These are phyloP conservation scores for Ocimum tenuiflorum DNA, from an alignment of 257 asterid species.

Conservation along the genomic window DNA sequence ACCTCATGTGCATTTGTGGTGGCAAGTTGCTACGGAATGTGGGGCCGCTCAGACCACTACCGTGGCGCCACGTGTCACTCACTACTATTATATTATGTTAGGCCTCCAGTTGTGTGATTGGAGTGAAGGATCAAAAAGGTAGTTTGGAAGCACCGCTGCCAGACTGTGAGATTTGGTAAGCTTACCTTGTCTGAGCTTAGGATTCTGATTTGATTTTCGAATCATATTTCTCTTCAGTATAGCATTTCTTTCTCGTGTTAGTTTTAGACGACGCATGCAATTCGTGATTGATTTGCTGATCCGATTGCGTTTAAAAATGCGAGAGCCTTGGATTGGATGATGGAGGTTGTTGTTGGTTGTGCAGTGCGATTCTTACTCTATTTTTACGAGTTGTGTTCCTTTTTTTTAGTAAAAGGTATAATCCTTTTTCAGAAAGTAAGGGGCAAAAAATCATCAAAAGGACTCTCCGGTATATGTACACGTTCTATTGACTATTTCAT, in stretches of 20 bases:
- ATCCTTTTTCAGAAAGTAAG: too few relatives aligned
- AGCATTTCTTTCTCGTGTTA: not conserved
- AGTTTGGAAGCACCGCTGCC: too few relatives aligned
- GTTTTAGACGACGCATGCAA: not conserved
- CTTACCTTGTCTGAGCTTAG: not conserved
- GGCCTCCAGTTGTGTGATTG: not conserved
- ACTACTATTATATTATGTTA: not conserved
- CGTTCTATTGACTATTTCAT: too few relatives aligned
- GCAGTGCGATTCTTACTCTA: too few relatives aligned
- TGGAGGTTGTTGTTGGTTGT: too few relatives aligned
- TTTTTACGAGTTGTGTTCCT: too few relatives aligned
- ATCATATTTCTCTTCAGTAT: not conserved
- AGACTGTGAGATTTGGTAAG: conserved; percentile 14
- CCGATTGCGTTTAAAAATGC: not conserved
- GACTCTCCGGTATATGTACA: too few relatives aligned
- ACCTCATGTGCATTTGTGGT: not conserved
- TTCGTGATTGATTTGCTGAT: not conserved
- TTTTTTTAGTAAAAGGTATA: too few relatives aligned
- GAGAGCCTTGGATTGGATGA: not conserved
- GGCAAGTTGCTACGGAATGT: not conserved
- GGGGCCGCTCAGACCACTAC: conserved; percentile 6
- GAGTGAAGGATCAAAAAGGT: not conserved
- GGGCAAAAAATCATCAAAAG: too few relatives aligned
- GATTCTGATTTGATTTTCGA: not conserved
- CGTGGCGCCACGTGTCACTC: conserved; percentile 22